Percentiles rank a stretch among this genome's conserved stretches.
Evolutionary conservation across 2,329 filamentous ascomycete species (phyloP).

Genomic region (Ampelomyces quisqualis): DNA sequence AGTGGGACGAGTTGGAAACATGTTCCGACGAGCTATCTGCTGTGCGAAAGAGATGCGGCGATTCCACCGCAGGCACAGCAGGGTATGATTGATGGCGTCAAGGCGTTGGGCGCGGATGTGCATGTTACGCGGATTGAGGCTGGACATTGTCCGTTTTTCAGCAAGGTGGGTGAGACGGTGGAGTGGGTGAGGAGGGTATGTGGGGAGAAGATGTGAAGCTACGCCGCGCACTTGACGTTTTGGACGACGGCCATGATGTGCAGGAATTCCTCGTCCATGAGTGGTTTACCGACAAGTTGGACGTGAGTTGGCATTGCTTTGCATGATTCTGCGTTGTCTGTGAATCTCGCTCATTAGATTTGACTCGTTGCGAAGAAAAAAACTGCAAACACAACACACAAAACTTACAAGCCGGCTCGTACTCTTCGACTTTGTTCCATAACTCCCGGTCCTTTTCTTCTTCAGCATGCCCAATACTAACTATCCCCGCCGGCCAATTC

Average conservation of each 20-base stretch:
- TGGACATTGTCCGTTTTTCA: constrained; percentile 48
- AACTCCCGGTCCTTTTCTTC: constrained; percentile 46
- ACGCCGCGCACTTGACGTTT: background rate
- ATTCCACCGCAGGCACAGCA: constrained; percentile 38
- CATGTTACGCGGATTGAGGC: constrained; percentile 36
- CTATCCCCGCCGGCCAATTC: constrained; percentile 55
- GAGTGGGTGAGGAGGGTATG: constrained; percentile 32
- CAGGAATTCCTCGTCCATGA: constrained; percentile 52
- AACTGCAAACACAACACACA: background rate
- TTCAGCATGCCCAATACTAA: constrained; percentile 50
- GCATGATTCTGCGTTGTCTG: constrained; percentile 46
- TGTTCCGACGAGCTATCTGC: constrained; percentile 41
- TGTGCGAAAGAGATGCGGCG: constrained; percentile 42
- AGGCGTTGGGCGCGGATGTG: constrained; percentile 30
- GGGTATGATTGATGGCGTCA: constrained; percentile 28
- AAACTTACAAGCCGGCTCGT: constrained; percentile 42
- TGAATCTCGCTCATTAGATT: background rate
- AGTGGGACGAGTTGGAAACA: constrained; percentile 38
- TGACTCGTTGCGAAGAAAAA: background rate
- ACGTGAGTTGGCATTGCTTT: constrained; percentile 52
- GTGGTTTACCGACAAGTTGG: constrained; percentile 50
- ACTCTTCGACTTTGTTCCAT: constrained; percentile 26
- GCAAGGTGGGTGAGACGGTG: constrained; percentile 39
- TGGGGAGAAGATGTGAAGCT: constrained; percentile 12
- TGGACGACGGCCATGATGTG: constrained; percentile 40